A percentile compares a stretch with the other conserved stretches of the same genome.
phyloP scores from a whole-genome alignment of 176 grass and related monocot species.

The Eleusine indica region DNA sequence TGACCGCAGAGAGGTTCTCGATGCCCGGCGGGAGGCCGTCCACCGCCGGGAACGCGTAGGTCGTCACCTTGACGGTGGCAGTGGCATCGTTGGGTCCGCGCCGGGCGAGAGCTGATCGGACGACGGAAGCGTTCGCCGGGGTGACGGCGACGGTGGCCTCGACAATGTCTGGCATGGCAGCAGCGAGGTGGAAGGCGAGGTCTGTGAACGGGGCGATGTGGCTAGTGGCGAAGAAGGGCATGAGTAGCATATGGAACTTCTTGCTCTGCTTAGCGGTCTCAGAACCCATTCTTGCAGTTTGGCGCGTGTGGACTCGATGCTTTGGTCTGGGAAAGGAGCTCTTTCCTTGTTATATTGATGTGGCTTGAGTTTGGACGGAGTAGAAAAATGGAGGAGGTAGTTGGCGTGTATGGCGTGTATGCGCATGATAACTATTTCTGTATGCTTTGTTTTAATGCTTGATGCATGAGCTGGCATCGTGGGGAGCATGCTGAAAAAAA shows the following conservation, averaged over 20 bases:
- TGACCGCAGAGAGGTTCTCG: constrained; percentile 24
- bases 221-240: constrained; percentile 42
- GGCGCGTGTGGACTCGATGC: too few species aligned
- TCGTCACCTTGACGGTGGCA: background rate
- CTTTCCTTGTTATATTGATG: too few species aligned
- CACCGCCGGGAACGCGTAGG: constrained; percentile 31
- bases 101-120: background rate
- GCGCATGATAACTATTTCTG: too few species aligned
- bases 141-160: constrained; percentile 40
- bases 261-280: background rate
- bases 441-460: too few species aligned
- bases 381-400: too few species aligned
- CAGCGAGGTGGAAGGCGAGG: constrained; percentile 31
- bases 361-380: too few species aligned
- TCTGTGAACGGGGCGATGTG: constrained; percentile 32
- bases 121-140: constrained; percentile 8
- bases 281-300: background rate
- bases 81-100: background rate
- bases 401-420: too few species aligned
- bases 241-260: constrained; percentile 6
- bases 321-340: too few species aligned
- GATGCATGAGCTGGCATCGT: too few species aligned
- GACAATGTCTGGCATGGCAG: background rate
- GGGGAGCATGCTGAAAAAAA: too few species aligned
- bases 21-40: constrained; percentile 34